Conservation (phyloP, 805 yeast species). For the Hanseniaspora valbyensis region DNA sequence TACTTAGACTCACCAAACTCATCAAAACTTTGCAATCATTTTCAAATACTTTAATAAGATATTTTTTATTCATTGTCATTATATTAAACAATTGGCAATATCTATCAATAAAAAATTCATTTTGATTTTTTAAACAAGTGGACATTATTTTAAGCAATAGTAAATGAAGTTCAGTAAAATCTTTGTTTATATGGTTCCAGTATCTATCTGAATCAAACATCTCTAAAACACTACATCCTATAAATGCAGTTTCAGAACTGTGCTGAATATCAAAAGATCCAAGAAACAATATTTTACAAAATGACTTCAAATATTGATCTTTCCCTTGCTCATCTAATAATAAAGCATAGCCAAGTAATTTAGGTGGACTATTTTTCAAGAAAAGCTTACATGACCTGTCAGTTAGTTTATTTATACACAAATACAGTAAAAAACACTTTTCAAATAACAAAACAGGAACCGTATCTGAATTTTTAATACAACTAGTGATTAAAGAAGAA, state of each 20-base stretch:
- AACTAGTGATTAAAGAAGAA: background rate
- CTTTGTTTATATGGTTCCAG: background rate
- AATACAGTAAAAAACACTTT: background rate
- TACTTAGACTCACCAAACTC: background rate
- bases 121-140: background rate
- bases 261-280: background rate
- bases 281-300: conserved; percentile 6
- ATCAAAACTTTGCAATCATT: background rate
- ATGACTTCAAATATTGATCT: background rate
- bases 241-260: background rate
- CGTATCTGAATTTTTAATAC: background rate
- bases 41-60: background rate
- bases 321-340: background rate
- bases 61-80: background rate
- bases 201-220: background rate
- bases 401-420: background rate
- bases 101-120: background rate
- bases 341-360: conserved; percentile 1
- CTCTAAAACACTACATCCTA: background rate
- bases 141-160: background rate
- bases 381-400: background rate
- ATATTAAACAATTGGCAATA: background rate
- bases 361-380: background rate
- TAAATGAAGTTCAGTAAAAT: conserved; percentile 8
- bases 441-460: background rate